phyloP scores from a whole-genome alignment of 805 yeast genomes.

The Metschnikowia borealis region DNA sequence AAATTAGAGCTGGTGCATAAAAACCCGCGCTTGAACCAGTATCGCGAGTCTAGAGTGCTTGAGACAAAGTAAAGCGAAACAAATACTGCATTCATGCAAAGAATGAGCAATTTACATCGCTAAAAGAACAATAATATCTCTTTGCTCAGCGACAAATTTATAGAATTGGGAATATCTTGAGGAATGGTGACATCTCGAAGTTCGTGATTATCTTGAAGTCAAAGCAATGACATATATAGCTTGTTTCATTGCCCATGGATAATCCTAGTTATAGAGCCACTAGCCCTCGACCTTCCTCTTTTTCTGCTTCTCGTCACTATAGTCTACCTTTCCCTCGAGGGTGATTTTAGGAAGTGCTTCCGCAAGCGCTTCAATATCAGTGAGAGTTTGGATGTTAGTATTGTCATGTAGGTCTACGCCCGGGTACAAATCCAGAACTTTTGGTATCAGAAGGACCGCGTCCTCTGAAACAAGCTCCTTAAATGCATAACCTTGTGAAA shows the following conservation, averaged over 20 bases:
- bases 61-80: neutral
- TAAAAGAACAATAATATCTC: neutral
- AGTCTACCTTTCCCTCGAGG: constrained; percentile 5
- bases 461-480: constrained; percentile 2
- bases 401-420: neutral
- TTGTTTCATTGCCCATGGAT: too few relatives aligned
- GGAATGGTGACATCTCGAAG: neutral
- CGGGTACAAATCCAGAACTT: constrained; percentile 6
- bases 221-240: too few relatives aligned
- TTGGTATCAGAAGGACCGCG: constrained; percentile 5
- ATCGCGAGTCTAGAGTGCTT: neutral
- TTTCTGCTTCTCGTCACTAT: constrained; percentile 4
- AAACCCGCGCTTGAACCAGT: neutral
- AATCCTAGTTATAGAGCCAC: neutral
- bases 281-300: constrained; percentile 9
- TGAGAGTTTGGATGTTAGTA: neutral
- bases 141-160: neutral
- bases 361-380: constrained; percentile 3
- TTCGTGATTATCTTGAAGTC: too few relatives aligned
- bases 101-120: neutral
- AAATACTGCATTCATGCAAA: neutral
- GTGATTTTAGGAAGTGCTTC: constrained; percentile 9
- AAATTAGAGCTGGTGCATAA: neutral
- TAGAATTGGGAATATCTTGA: neutral
- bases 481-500: constrained; percentile 6